A percentile compares a stretch with the other conserved stretches of the same genome.
Evolutionary conservation across 2,329 filamentous ascomycete genomes (phyloP).

Genomic region (Phialophora tarda): DNA sequence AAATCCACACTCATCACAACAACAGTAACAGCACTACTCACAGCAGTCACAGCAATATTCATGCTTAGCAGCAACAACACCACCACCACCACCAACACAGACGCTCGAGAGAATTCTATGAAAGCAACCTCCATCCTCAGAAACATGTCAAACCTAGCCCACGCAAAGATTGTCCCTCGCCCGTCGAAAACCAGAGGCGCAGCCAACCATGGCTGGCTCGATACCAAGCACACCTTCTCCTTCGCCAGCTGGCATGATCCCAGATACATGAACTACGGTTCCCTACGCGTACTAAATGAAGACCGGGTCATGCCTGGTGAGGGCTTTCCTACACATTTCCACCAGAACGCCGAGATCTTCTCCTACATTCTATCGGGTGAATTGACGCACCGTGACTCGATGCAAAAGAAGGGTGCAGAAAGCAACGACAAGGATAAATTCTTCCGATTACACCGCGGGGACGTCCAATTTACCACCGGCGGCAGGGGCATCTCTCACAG

Average conservation of each 20-base stretch:
- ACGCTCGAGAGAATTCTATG: conserved; percentile 30
- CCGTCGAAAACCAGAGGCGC: conserved; percentile 75
- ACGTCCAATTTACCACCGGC: conserved; percentile 90
- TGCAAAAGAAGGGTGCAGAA: conserved; percentile 73
- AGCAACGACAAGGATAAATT: conserved; percentile 66
- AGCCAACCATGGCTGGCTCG: conserved; percentile 83
- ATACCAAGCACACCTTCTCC: conserved; percentile 84
- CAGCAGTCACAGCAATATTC: conserved; percentile 32
- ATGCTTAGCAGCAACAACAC: conserved; percentile 31
- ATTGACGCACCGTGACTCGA: conserved; percentile 84
- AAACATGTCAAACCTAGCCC: conserved; percentile 66
- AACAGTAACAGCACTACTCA: conserved; percentile 32
- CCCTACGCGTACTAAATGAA: conserved; percentile 85
- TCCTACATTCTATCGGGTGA: conserved; percentile 84
- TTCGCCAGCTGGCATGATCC: conserved; percentile 77
- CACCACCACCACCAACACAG: conserved; percentile 17
- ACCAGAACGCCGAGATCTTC: conserved; percentile 89
- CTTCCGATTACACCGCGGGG: conserved; percentile 74
- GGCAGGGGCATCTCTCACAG: conserved; percentile 80
- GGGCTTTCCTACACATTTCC: conserved; percentile 84
- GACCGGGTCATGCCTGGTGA: conserved; percentile 75
- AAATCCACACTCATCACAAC: conserved; percentile 34
- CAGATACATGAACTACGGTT: conserved; percentile 70
- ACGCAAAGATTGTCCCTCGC: conserved; percentile 76
- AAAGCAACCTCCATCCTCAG: conserved; percentile 40